Conservation (phyloP, 2,329 filamentous ascomycete species). For the Calonectria naviculata region DNA sequence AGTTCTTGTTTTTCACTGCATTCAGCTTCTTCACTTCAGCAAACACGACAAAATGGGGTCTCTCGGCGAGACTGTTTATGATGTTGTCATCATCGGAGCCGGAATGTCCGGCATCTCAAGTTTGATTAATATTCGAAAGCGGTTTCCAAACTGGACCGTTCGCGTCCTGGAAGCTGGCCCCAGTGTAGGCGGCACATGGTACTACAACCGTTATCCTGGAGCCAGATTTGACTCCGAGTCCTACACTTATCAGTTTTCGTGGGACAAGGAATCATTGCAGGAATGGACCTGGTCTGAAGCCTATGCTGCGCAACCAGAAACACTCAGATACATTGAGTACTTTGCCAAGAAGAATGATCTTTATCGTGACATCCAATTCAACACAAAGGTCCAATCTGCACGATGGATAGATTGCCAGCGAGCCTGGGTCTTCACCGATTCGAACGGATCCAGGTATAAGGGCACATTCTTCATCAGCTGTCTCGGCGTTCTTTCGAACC, state of each 20-base stretch:
- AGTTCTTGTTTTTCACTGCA: not conserved
- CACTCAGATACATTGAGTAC: not conserved
- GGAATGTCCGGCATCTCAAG: constrained; percentile 53
- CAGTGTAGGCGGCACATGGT: constrained; percentile 39
- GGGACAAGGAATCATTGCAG: constrained; percentile 11
- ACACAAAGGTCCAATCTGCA: not conserved
- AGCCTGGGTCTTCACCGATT: not conserved
- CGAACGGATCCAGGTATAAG: not conserved
- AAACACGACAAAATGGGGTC: constrained; percentile 26
- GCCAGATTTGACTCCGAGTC: constrained; percentile 51
- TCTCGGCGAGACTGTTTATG: constrained; percentile 17
- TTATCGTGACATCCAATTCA: not conserved
- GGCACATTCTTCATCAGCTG: constrained; percentile 26
- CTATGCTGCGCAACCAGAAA: constrained; percentile 4
- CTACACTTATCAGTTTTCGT: constrained; percentile 50
- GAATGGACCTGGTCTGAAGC: constrained; percentile 10
- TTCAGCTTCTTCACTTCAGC: not conserved
- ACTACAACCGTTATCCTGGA: constrained; percentile 39
- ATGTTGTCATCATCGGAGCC: constrained; percentile 34
- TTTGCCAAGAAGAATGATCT: constrained; percentile 7
- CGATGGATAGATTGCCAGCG: not conserved
- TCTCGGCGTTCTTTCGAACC: constrained; percentile 27
- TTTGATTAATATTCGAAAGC: constrained; percentile 51
- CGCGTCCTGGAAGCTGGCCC: constrained; percentile 31
- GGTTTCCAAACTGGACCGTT: constrained; percentile 31